Base-by-base conservation (phyloP, 164 flowering plant species). In the Macadamia integrifolia region DNA sequence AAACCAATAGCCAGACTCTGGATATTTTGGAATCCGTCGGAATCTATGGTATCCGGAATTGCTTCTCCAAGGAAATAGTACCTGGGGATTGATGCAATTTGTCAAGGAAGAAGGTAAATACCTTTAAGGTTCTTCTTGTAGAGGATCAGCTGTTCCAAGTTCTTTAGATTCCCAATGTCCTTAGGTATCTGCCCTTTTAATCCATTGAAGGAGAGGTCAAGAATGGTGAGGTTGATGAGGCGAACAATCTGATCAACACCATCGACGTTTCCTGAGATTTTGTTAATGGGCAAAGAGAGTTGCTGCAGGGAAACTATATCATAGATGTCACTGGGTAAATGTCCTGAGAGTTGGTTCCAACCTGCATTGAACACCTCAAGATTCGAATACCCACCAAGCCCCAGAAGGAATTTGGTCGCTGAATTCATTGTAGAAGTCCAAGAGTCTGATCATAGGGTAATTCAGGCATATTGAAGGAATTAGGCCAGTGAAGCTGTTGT, bases 401-500 rank as follows among this genome's bases (percentile, higher is more conserved):
- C 48, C 89, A 17, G 23, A 32, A 5, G 81, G 73, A 67, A 88
- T 75, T 31, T 57, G 12, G 32, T 86, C 86, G 17, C 15, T 49
- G 62, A 88, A 79, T 14, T 77, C 48, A 58, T 86, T 86, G 55
- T 88, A 83, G 78, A 86, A 80, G 73, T 88, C 92, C 62, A 86
- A 64, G 12, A 67, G 31, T 7, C 46, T 64, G 66, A 81, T 18
- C 13, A 62, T 17, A 35, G 53, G 18, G 17, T 73, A 71, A 11
- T 40, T 61, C 15, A 18, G 23, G 70, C 89, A 86, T 57, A 81
- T 70, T 40, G 74, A 62, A 1, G 79, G 59, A 17, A 88, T 66
- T 1, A 70, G 40, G 43, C 88, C 89, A 4, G 69, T 48, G 65
- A 88, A 83, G 69, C 76, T 69, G 71, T 85, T 87, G 73, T 79